Evolutionary conservation across 2,329 filamentous ascomycete genomes (phyloP).

Genomic region (Colletotrichum truncatum): DNA sequence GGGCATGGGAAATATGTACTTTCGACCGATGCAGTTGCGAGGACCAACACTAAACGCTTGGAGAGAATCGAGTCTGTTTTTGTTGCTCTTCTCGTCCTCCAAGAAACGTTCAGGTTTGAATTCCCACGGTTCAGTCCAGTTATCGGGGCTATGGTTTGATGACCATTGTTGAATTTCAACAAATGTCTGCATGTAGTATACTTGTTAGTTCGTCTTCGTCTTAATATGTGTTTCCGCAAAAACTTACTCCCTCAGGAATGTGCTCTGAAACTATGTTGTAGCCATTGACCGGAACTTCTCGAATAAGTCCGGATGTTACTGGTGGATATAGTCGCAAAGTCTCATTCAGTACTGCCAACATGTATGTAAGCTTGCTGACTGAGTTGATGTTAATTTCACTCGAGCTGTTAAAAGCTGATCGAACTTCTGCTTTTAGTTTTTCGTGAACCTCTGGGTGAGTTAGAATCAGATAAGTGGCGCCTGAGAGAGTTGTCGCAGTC

Average conservation of each 20-base stretch:
- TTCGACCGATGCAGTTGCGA: constrained; percentile 26
- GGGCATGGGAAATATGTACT: neutral
- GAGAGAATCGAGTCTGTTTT: neutral
- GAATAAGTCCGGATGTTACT: constrained; percentile 32
- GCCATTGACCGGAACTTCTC: constrained; percentile 41
- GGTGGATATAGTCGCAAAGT: constrained; percentile 48
- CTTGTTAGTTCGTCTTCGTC: too few relatives aligned
- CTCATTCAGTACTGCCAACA: constrained; percentile 52
- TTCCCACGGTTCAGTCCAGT: neutral
- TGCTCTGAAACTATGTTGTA: constrained; percentile 38
- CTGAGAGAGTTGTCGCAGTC: constrained; percentile 52
- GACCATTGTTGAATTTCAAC: neutral
- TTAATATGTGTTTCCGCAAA: too few relatives aligned
- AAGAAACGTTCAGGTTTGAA: constrained; percentile 17
- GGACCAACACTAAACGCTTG: constrained; percentile 20
- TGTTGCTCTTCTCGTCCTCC: neutral
- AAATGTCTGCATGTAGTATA: neutral
- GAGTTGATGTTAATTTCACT: constrained; percentile 48
- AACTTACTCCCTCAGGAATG: constrained; percentile 38
- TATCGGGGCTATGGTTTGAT: neutral
- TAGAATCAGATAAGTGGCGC: constrained; percentile 49
- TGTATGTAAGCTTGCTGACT: constrained; percentile 44
- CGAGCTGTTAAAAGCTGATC: constrained; percentile 42
- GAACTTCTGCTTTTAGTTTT: constrained; percentile 48
- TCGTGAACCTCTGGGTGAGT: constrained; percentile 39